Percentiles rank a stretch among this genome's conserved stretches.
These are phyloP conservation scores for Lentinula aciculospora DNA, from an alignment of 768 basidiomycete genomes.

Conservation along the genomic window DNA sequence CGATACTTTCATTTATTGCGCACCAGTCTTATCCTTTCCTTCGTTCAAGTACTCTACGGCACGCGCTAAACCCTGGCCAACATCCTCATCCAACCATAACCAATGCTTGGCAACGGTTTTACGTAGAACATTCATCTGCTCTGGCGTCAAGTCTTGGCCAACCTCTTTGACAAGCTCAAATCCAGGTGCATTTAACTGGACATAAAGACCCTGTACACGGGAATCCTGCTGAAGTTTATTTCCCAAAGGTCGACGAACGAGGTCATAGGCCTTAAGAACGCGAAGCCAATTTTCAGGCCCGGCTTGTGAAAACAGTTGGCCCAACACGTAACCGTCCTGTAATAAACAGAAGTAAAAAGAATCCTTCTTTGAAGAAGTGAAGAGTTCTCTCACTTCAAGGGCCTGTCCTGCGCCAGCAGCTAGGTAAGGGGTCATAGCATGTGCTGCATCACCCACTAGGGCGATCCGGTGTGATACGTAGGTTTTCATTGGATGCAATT, in stretches of 20 bases:
- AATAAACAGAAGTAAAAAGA: too few species aligned
- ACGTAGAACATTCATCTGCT: background rate
- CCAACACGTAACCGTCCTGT: constrained; percentile 34
- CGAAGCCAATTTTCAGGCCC: constrained; percentile 6
- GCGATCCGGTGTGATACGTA: constrained; percentile 17
- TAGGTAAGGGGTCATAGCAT: constrained; percentile 22
- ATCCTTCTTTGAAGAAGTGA: too few species aligned
- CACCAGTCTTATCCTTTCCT: background rate
- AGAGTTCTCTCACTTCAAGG: constrained; percentile 19
- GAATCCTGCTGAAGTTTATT: constrained; percentile 3
- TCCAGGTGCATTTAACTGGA: constrained; percentile 3
- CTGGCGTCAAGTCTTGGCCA: background rate
- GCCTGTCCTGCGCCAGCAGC: constrained; percentile 24
- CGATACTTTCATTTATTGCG: too few species aligned
- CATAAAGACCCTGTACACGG: background rate
- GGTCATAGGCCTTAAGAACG: constrained; percentile 23
- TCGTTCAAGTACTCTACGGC: background rate
- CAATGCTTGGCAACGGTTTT: background rate
- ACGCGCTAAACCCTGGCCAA: background rate
- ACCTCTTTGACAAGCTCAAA: constrained; percentile 9
- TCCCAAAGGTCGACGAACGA: constrained; percentile 22
- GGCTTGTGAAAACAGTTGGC: constrained; percentile 14
- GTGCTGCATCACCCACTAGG: constrained; percentile 8
- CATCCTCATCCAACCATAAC: background rate
- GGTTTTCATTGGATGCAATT: constrained; percentile 21